Conservation (phyloP, 768 basidiomycete genomes). For the Russula sp. region DNA sequence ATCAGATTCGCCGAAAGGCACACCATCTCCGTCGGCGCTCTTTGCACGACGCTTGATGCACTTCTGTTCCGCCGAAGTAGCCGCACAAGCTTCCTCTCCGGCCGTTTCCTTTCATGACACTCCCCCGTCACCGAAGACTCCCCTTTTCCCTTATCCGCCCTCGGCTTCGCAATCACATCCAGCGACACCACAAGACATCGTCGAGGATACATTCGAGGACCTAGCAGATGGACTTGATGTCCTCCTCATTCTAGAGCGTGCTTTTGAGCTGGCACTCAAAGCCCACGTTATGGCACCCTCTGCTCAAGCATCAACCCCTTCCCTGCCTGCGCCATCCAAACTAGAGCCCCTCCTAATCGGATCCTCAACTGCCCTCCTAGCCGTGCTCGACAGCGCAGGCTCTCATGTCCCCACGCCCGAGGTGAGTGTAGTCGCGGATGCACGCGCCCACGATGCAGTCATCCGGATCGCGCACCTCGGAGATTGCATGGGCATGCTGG, state of each 20-base stretch:
- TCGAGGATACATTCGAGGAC: conserved; percentile 45
- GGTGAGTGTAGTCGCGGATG: conserved; percentile 33
- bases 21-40: conserved; percentile 41
- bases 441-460: conserved; percentile 40
- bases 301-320: conserved; percentile 11
- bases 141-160: not conserved
- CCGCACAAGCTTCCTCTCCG: conserved; percentile 23
- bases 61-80: conserved; percentile 61
- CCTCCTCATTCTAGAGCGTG: conserved; percentile 58
- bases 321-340: conserved; percentile 10
- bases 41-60: conserved; percentile 84
- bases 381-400: conserved; percentile 40
- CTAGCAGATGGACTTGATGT: conserved; percentile 65
- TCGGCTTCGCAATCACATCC: not conserved
- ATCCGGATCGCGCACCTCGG: conserved; percentile 81
- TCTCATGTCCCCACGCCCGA: conserved; percentile 28
- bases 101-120: conserved; percentile 12
- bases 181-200: conserved; percentile 36
- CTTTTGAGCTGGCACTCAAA: conserved; percentile 57
- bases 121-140: not conserved
- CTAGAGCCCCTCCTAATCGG: conserved; percentile 45
- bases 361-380: conserved; percentile 63
- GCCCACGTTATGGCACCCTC: conserved; percentile 43
- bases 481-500: conserved; percentile 82
- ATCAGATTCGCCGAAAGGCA: conserved; percentile 13